Conservation (phyloP, 495 filamentous ascomycete species). For the Lepidopterella palustris region DNA sequence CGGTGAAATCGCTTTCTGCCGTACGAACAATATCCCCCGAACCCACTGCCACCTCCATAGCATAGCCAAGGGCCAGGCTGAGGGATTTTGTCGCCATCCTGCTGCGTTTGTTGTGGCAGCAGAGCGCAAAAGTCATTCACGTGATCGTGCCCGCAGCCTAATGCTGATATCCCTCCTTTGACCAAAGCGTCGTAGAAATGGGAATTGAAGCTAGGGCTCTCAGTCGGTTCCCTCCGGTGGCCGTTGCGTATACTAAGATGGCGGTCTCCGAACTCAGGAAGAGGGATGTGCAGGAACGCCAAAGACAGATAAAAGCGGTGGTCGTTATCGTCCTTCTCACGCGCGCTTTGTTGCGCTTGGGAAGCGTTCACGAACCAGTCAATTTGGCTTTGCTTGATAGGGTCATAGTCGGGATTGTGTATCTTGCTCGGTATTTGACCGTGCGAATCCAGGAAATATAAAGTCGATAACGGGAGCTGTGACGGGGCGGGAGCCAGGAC, state of each 20-base stretch:
- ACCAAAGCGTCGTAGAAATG: conserved; percentile 38
- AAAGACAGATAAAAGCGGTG: conserved; percentile 29
- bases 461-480: conserved; percentile 35
- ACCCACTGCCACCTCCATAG: conserved; percentile 37
- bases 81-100: conserved; percentile 7
- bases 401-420: conserved; percentile 35
- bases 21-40: conserved; percentile 37
- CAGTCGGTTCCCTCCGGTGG: conserved; percentile 35
- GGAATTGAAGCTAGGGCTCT: conserved; percentile 37
- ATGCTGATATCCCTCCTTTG: conserved; percentile 34
- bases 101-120: conserved; percentile 20
- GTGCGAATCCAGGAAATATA: conserved; percentile 41
- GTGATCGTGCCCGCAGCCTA: conserved; percentile 39
- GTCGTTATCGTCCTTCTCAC: conserved; percentile 27
- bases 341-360: conserved; percentile 30
- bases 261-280: conserved; percentile 34
- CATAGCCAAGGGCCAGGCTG: conserved; percentile 36
- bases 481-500: conserved; percentile 32
- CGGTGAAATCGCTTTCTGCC: conserved; percentile 34
- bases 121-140: conserved; percentile 41
- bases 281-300: conserved; percentile 35
- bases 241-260: conserved; percentile 30
- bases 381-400: conserved; percentile 40
- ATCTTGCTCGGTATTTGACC: conserved; percentile 32
- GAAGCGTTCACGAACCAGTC: conserved; percentile 37